phyloP scores from a whole-genome alignment of 306 rosid genomes.

The Hippophae rhamnoides region DNA sequence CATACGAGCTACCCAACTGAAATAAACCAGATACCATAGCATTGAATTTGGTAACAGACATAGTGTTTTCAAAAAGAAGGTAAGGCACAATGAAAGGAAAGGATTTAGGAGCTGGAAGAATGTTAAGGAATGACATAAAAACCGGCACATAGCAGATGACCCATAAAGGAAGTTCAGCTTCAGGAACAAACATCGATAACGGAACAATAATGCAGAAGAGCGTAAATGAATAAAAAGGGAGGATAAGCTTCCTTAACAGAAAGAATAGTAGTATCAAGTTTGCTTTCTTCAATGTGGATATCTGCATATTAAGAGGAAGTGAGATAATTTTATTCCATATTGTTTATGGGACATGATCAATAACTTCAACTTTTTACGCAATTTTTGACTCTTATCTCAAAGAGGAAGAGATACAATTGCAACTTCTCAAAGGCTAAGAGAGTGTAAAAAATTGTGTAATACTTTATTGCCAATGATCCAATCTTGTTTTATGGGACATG shows the following conservation, averaged over 20 bases:
- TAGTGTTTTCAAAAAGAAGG: slow-evolving; percentile 86
- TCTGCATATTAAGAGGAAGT: slow-evolving; percentile 45
- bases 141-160: slow-evolving; percentile 89
- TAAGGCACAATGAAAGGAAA: slow-evolving; percentile 89
- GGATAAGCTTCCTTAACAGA: slow-evolving; percentile 79
- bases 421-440: no score
- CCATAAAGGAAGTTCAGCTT: slow-evolving; percentile 92
- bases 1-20: slow-evolving; percentile 93
- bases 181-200: slow-evolving; percentile 92
- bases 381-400: no score
- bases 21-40: slow-evolving; percentile 92
- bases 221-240: slow-evolving; percentile 92
- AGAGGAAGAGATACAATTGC: no score
- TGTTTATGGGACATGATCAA: not conserved
- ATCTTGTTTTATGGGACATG: no score
- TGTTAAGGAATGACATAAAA: slow-evolving; percentile 80
- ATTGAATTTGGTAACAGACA: slow-evolving; percentile 96
- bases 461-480: no score
- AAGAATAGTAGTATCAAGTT: slow-evolving; percentile 82
- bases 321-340: slow-evolving; percentile 9
- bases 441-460: no score
- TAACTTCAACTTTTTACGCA: no score
- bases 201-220: slow-evolving; percentile 94
- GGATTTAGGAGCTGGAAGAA: slow-evolving; percentile 88
- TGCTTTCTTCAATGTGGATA: slow-evolving; percentile 77